These are phyloP conservation scores for Fusarium anthophilum DNA, from an alignment of 2,329 filamentous ascomycete genomes.

Conservation along the genomic window DNA sequence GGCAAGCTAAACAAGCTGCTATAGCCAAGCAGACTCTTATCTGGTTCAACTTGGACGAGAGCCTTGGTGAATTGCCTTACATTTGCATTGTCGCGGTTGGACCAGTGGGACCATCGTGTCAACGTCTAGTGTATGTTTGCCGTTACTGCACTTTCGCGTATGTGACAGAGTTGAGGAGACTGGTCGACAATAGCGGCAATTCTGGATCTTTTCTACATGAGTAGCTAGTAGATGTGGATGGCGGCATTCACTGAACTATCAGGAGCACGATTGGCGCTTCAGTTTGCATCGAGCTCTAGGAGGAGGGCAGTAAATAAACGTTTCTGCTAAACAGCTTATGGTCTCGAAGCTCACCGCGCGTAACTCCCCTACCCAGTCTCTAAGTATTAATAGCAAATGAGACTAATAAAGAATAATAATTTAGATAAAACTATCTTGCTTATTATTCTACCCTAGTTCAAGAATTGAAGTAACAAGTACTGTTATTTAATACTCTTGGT, in stretches of 20 bases:
- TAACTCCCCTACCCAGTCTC: background rate
- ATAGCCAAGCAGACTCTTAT: background rate
- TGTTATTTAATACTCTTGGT: background rate
- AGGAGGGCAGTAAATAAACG: accelerated
- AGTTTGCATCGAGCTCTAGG: background rate
- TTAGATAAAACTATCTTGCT: background rate
- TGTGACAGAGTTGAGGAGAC: background rate
- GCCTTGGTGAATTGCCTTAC: no score
- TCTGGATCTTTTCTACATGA: background rate
- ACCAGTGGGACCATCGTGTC: background rate
- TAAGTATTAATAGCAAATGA: background rate
- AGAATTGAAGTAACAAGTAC: background rate
- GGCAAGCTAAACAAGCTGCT: background rate
- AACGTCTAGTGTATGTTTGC: background rate
- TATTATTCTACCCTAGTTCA: background rate
- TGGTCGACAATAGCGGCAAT: background rate
- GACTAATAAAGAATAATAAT: background rate
- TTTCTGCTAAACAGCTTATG: background rate
- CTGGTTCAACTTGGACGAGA: background rate
- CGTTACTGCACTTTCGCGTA: background rate
- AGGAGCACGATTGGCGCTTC: background rate
- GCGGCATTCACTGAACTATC: background rate
- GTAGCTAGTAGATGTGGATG: background rate
- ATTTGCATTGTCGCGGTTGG: background rate
- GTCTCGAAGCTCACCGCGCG: no score